Base-by-base conservation (phyloP, 495 filamentous ascomycete genomes). In the Penicillium fimorum region DNA sequence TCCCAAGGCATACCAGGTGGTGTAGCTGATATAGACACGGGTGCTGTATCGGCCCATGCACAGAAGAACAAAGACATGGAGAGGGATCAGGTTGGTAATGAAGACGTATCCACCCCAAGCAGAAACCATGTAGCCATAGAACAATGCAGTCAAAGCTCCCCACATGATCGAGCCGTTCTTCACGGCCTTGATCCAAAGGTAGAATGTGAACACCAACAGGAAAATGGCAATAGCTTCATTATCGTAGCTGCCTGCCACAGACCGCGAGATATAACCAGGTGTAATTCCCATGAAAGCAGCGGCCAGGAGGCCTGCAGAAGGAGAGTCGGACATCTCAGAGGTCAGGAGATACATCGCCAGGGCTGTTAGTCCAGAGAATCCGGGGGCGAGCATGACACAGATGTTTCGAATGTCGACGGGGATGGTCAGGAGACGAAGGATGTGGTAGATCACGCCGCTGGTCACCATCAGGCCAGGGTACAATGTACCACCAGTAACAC, bases 181-280 rank as follows among this genome's bases (percentile, higher is more conserved):
- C 58, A 99, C 80, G 2, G 94, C 89, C 79, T 97, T 97, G 76
- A 99, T 96, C 95, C 95, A 99, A 46, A 97, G 83, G 75, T 85
- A 97, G 79, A 97, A 99, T 70, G 95, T 99, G 73, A 96, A 97
- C 47, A 99, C 96, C 33, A 99, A 82, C 55, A 99, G 76, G 79
- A 97, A 97, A 63, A 99, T 99, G 48, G 95, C 93, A 79, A 99
- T 99, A 42, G 95, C 95, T 78, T 99, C 95, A 76, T 99, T 99
- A 75, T 99, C 95, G 76, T 99, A 99, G 69, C 92, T 96, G 69
- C 95, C 95, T 64, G 95, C 95, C 56, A 99, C 95, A 40, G 92
- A 96, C 62, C 95, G 83, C 46, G 92, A 96, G 65, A 99, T 99
- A 65, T 99, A 99, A 61, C 95, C 95, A 17, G 95, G 95, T 12